Evolutionary conservation across 73 alveolate species (phyloP).

Genomic region (Uronychia binucleata): DNA sequence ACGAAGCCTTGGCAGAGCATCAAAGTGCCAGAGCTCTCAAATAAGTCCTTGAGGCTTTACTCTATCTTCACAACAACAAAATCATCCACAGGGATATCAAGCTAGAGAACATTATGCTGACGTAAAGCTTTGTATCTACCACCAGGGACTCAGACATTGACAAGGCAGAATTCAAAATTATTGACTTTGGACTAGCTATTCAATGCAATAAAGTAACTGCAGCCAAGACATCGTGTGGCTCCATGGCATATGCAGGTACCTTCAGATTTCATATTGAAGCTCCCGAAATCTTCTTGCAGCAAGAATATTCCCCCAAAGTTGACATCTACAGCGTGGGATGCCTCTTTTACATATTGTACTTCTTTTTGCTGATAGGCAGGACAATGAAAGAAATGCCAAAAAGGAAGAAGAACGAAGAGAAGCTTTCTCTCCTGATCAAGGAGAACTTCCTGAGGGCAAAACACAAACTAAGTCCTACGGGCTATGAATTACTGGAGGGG

Average conservation of each 20-base stretch:
- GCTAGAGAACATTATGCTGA: background rate
- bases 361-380: background rate
- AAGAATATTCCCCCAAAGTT: background rate
- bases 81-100: background rate
- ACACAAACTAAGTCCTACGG: background rate
- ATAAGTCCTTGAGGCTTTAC: background rate
- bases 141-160: background rate
- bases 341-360: background rate
- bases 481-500: background rate
- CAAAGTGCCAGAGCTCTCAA: background rate
- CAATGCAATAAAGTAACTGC: background rate
- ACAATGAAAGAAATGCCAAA: background rate
- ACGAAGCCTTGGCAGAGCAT: background rate
- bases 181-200: background rate
- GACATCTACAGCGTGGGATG: background rate
- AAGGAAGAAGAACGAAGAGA: background rate
- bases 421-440: background rate
- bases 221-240: background rate
- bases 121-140: background rate
- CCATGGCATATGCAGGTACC: background rate
- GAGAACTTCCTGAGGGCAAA: conserved; percentile 1
- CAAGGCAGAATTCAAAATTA: background rate
- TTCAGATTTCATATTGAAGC: background rate
- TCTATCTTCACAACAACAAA: background rate
- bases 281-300: background rate